Evolutionary conservation across 2,329 filamentous ascomycete genomes (phyloP).

Genomic region (Colletotrichum karsti): DNA sequence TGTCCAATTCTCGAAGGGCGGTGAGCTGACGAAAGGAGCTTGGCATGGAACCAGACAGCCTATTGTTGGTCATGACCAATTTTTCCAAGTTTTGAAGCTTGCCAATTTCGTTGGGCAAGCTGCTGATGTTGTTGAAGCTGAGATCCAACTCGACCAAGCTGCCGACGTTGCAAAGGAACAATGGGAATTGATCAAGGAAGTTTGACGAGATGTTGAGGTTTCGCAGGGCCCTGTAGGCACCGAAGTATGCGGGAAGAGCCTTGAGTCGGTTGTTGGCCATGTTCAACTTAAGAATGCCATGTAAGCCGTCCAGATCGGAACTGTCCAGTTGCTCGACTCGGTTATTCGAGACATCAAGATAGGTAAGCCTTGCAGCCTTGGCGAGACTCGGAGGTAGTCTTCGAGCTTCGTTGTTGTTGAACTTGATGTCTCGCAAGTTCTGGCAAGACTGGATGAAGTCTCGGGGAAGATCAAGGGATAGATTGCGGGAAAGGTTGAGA

Average conservation of each 20-base stretch:
- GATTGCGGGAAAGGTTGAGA: conserved; percentile 90
- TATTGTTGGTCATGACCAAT: conserved; percentile 95
- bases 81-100: conserved; percentile 83
- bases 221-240: conserved; percentile 78
- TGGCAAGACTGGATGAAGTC: conserved; percentile 96
- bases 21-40: conserved; percentile 75
- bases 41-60: conserved; percentile 79
- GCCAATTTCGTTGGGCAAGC: conserved; percentile 80
- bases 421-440: conserved; percentile 94
- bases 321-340: conserved; percentile 86
- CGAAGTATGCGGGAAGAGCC: conserved; percentile 82
- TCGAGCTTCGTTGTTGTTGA: conserved; percentile 91
- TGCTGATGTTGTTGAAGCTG: conserved; percentile 92
- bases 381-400: conserved; percentile 85
- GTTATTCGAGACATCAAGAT: conserved; percentile 95
- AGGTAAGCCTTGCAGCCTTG: conserved; percentile 82
- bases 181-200: conserved; percentile 84
- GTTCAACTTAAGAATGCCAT: conserved; percentile 85
- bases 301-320: conserved; percentile 79
- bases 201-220: conserved; percentile 95
- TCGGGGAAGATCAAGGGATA: conserved; percentile 90
- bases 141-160: conserved; percentile 92
- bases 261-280: conserved; percentile 92
- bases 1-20: conserved; percentile 88
- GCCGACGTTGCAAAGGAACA: conserved; percentile 83